These are phyloP conservation scores for Dendrobium officinale DNA, from an alignment of 106 monocot species.

Conservation along the genomic window DNA sequence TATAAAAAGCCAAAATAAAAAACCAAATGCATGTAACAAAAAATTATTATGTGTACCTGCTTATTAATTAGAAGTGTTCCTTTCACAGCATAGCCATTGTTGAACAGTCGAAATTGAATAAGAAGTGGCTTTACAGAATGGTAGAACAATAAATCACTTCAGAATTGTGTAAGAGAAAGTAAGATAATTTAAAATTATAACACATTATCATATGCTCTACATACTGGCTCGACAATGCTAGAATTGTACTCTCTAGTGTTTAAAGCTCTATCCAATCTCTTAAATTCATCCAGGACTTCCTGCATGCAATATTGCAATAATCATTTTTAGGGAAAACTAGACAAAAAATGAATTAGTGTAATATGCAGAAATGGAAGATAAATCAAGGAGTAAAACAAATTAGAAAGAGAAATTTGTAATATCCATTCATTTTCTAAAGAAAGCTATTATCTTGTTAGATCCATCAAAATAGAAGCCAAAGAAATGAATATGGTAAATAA, in stretches of 20 bases:
- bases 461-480: not conserved
- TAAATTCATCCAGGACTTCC: constrained; percentile 17
- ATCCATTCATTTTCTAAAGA: not conserved
- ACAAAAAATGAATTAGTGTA: too few species aligned
- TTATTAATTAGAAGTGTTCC: constrained; percentile 62
- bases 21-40: not conserved
- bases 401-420: too few species aligned
- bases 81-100: constrained; percentile 64
- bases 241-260: not conserved
- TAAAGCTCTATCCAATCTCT: constrained; percentile 5
- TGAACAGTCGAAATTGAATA: constrained; percentile 64
- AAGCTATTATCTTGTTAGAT: not conserved
- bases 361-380: too few species aligned
- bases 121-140: constrained; percentile 49
- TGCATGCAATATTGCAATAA: constrained; percentile 8
- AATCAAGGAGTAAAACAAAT: too few species aligned
- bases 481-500: not conserved
- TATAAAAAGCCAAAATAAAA: not conserved
- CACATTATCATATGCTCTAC: not conserved
- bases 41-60: constrained; percentile 22
- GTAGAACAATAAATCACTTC: not conserved
- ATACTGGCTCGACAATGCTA: constrained; percentile 20
- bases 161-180: not conserved
- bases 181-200: not conserved
- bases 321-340: not conserved